A percentile compares a stretch with the other conserved stretches of the same genome.
Evolutionary conservation across 2,329 filamentous ascomycete genomes (phyloP).

Genomic region (Emydomyces testavorans): DNA sequence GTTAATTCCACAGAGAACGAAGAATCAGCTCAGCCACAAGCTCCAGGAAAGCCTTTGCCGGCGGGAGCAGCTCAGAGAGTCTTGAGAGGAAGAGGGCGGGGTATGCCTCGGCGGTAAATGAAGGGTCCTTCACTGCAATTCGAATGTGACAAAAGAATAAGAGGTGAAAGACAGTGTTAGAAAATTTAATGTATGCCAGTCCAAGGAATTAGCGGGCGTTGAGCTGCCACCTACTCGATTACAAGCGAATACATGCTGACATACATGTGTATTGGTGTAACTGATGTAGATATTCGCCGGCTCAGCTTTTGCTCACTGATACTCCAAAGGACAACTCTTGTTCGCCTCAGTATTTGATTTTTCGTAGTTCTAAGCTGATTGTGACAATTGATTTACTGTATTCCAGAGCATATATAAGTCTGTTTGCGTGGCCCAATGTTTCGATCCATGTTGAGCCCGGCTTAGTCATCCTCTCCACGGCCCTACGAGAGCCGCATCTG

Average conservation of each 20-base stretch:
- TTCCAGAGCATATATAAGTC: too few species aligned
- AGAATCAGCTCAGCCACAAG: constrained; percentile 76
- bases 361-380: not conserved
- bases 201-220: too few species aligned
- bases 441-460: too few species aligned
- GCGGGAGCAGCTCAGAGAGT: constrained; percentile 81
- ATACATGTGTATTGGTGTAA: too few species aligned
- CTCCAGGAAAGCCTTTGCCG: constrained; percentile 61
- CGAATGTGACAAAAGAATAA: not conserved
- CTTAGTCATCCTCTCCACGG: not conserved
- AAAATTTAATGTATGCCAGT: too few species aligned
- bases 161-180: not conserved
- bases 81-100: constrained; percentile 63
- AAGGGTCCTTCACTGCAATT: not conserved
- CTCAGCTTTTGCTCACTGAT: too few species aligned
- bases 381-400: too few species aligned
- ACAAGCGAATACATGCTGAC: too few species aligned
- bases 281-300: too few species aligned
- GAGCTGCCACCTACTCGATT: too few species aligned
- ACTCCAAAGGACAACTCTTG: too few species aligned
- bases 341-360: not conserved
- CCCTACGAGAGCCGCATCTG: not conserved
- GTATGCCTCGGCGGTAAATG: constrained; percentile 70
- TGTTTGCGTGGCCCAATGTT: not conserved
- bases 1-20: constrained; percentile 55